Evolutionary conservation across 139 green algal species (phyloP), one percentile per base, ranked within the genome.

Genomic region (Chlamydomonas incerta): DNA sequence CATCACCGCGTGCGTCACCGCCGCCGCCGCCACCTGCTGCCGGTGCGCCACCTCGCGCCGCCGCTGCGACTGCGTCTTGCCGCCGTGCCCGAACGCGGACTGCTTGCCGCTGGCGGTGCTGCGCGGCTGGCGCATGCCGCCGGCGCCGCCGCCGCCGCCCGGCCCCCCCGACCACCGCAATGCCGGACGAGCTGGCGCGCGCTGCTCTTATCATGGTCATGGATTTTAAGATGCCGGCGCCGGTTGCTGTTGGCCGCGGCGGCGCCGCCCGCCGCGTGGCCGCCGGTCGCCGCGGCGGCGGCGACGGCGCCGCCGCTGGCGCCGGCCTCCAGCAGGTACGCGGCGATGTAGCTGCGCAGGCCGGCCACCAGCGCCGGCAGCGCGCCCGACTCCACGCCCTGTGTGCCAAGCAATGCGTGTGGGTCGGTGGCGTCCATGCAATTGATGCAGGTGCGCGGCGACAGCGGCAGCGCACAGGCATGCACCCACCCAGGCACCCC

Each of bases 281-380:
- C 75, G 74, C 33, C 14, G 74, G 17, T 11, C 3, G 24, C 11
- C 15, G 15, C 26, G 75, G 57, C 35, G 60, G 26, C 8, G 62
- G 60, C n/a, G 57, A 13, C 21, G 37, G 62, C 31, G 62, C 24
- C 37, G 60, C 37, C 75, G 35, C 35, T 37, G 26, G 17, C 31
- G 21, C 60, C 47, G 28, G 37, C 33, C 3, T 83, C 77, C 46
- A 83, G 68, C 28, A 83, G 37, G 11, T 65, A 65, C n/a, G 18
- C n/a, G 15, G 71, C 63, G 29, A 74, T 28, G 65, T 74, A 83
- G 63, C 24, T 35, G 41, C 63, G 65, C 6, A 83, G 50, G 63
- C 63, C 77, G 6, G 65, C 63, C 6, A 83, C 63, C 34, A 83
- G n/a, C 18, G 62, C 77, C 21, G 77, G 63, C 37, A 83, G 77